Evolutionary conservation across 202 grass and related monocot species (phyloP).

Genomic region (Musa balbisiana): DNA sequence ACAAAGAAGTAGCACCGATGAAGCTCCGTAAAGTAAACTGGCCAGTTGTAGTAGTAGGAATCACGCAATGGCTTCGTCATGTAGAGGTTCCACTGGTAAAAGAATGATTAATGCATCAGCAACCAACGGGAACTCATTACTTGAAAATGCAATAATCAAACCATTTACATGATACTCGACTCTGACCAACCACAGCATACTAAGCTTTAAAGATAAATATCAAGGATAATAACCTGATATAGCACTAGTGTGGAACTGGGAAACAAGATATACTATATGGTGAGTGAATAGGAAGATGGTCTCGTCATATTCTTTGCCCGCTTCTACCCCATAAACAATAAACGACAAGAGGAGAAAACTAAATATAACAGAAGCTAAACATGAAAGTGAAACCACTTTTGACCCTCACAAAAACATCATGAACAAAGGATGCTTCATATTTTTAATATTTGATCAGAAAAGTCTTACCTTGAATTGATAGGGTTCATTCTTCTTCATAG

Average conservation of each 20-base stretch:
- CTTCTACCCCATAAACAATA: too few species aligned
- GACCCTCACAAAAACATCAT: not conserved
- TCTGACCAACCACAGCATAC: too few species aligned
- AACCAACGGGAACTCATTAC: not conserved
- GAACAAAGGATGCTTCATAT: too few species aligned
- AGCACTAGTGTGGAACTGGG: too few species aligned
- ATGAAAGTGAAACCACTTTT: not conserved
- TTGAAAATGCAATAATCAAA: not conserved
- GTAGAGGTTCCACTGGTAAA: slow-evolving; percentile 26
- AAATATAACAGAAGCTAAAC: too few species aligned
- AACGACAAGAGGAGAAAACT: too few species aligned
- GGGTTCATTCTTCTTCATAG: slow-evolving; percentile 24
- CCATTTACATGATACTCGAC: not conserved
- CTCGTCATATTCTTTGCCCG: too few species aligned
- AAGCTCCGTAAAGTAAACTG: slow-evolving; percentile 22
- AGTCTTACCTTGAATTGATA: slow-evolving; percentile 23
- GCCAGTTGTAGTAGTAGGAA: slow-evolving; percentile 30
- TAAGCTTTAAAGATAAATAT: too few species aligned
- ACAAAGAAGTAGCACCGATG: not conserved
- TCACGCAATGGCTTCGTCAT: slow-evolving; percentile 18
- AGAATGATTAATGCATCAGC: not conserved
- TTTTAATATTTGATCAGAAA: not conserved
- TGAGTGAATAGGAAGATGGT: too few species aligned
- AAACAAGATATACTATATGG: too few species aligned
- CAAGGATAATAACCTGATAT: too few species aligned